A percentile compares a stretch with the other conserved stretches of the same genome.
phyloP scores from a whole-genome alignment of 805 yeast genomes.

The Maudiozyma saulgeensis region DNA sequence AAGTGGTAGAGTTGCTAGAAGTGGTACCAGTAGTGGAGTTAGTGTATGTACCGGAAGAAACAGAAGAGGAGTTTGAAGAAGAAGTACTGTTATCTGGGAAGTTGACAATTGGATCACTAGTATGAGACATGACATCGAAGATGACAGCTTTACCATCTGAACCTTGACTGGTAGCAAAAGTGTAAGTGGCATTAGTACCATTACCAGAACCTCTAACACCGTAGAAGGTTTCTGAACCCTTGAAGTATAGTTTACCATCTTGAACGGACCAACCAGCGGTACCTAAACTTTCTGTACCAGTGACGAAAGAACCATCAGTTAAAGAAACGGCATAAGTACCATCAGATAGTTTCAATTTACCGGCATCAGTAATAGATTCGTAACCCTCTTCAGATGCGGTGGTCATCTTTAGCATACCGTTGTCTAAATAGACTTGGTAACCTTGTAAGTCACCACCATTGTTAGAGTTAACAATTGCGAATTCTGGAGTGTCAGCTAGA shows the following conservation, averaged over 20 bases:
- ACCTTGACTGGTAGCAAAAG: not conserved
- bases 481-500: not conserved
- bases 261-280: constrained; percentile 32
- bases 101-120: not conserved
- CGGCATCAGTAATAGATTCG: constrained; percentile 19
- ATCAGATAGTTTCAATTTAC: constrained; percentile 16
- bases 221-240: not conserved
- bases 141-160: not conserved
- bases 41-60: too few relatives aligned
- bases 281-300: constrained; percentile 16
- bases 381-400: not conserved
- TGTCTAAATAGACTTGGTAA: not conserved
- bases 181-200: not conserved
- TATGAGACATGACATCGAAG: not conserved
- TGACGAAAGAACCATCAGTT: constrained; percentile 12
- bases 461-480: not conserved
- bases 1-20: not conserved
- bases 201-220: not conserved
- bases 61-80: too few relatives aligned
- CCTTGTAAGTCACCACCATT: not conserved
- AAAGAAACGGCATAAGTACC: constrained; percentile 25
- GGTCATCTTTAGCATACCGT: not conserved
- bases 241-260: not conserved
- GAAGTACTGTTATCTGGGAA: not conserved
- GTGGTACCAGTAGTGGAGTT: not conserved